phyloP scores from a whole-genome alignment of 2,329 filamentous ascomycete species.

The Metarhizium robertsii region DNA sequence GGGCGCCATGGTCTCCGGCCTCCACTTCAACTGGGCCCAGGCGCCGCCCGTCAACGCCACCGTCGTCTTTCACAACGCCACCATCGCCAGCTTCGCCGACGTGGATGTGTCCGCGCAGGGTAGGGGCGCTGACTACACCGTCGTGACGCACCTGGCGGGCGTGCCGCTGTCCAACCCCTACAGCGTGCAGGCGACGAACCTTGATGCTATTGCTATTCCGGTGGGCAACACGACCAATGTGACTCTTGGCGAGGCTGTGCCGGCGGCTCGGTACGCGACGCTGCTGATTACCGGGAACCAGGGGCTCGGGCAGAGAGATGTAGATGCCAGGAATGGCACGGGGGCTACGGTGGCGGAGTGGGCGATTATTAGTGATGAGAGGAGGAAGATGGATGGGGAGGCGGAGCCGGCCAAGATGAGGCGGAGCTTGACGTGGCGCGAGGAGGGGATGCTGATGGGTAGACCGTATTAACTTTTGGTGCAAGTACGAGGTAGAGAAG shows the following conservation, averaged over 20 bases:
- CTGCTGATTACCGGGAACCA: constrained; percentile 12
- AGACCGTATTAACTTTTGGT: no score
- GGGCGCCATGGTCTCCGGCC: constrained; percentile 8
- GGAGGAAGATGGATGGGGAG: no score
- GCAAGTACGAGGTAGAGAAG: no score
- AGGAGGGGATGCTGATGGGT: neutral
- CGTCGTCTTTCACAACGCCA: constrained; percentile 12
- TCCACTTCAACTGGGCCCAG: constrained; percentile 14
- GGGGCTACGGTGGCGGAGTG: constrained; percentile 13
- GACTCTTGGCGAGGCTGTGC: constrained; percentile 6
- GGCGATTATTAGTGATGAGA: constrained; percentile 5
- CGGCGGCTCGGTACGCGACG: constrained; percentile 10
- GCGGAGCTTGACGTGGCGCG: constrained; percentile 1
- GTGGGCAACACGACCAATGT: constrained; percentile 12
- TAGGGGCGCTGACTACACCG: constrained; percentile 2
- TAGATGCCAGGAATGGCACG: constrained; percentile 8
- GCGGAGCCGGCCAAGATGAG: no score
- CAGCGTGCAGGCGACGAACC: neutral
- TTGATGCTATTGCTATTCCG: constrained; percentile 8
- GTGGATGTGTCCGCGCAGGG: neutral
- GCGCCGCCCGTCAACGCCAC: constrained; percentile 13
- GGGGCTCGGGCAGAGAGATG: constrained; percentile 5
- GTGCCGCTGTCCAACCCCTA: constrained; percentile 10
- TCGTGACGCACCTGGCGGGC: constrained; percentile 4
- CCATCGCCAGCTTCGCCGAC: neutral